Percentiles rank a stretch among this genome's conserved stretches.
phyloP scores from a whole-genome alignment of 257 asterid genomes.

The Jacaranda copaia region DNA sequence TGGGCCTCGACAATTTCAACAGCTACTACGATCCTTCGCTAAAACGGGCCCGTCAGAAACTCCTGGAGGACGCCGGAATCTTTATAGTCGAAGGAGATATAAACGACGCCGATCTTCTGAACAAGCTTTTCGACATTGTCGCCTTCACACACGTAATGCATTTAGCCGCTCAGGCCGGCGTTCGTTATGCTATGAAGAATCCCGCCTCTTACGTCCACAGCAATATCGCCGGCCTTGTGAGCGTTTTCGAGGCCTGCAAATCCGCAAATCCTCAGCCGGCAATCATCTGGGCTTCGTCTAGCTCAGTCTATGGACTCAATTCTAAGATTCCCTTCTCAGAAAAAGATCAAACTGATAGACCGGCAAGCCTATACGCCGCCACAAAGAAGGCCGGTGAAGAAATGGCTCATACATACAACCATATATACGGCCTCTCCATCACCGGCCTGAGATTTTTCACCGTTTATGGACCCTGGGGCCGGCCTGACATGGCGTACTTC shows the following conservation, averaged over 20 bases:
- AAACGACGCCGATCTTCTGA: conserved; percentile 36
- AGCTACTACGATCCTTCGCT: conserved; percentile 50
- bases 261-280: conserved; percentile 52
- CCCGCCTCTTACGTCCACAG: conserved; percentile 52
- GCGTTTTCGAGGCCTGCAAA: conserved; percentile 55
- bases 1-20: conserved; percentile 56
- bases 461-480: conserved; percentile 58
- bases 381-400: conserved; percentile 63
- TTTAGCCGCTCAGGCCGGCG: conserved; percentile 60
- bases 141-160: conserved; percentile 56
- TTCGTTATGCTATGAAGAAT: conserved; percentile 55
- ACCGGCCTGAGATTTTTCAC: conserved; percentile 55
- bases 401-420: conserved; percentile 54
- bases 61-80: conserved; percentile 32
- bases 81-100: conserved; percentile 46
- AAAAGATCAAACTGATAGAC: conserved; percentile 47
- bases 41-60: conserved; percentile 48
- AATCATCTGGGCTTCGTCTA: conserved; percentile 56
- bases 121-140: conserved; percentile 41
- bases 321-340: conserved; percentile 50
- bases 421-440: conserved; percentile 52
- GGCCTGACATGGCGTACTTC: conserved; percentile 63
- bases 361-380: conserved; percentile 55
- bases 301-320: conserved; percentile 58
- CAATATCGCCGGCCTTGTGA: conserved; percentile 57